Base-by-base conservation (phyloP, 2,329 filamentous ascomycete genomes). In the Penicillium sp. region DNA sequence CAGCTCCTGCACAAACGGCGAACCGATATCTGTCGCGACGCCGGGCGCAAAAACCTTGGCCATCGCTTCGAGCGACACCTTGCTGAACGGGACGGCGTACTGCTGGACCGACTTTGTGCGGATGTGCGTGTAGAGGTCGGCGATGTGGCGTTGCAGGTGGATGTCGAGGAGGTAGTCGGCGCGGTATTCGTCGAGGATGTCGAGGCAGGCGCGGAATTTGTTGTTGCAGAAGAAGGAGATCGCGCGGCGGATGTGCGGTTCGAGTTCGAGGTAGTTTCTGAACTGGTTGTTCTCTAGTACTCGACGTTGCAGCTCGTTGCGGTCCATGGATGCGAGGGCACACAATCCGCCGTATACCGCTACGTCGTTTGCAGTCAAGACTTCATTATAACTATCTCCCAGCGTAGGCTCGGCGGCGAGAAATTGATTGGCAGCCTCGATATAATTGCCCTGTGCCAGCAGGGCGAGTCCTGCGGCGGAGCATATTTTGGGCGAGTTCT, bases 191-290 rank as follows among this genome's bases (percentile, higher is more conserved):
- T 94, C 89, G 0, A 99, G 81, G 35, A 93, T 90, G 47, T 85
- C 82, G 46, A 99, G 79, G 71, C 93, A 97, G 45, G 83, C 83
- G 9, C 89, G 88, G 73, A 97, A 99, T 65, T 95, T 90, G 59
- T 90, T 91, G 63, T 89, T 91, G 64, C 93, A 90, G 75, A 97
- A 99, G 69, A 90, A 87, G 7, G 84, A 84, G 64, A 99, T 89
- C 12, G 94, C 93, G 58, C 92, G 92, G 61, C 94, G 89, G 60
- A 99, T 89, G 66, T 97, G 93, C 3, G 93, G 91, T 73, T 97
- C 94, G 0, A 95, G 81, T 71, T 97, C 94, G 14, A 99, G 82
- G 68, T 94, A 96, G 47, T 83, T 85, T 52, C 94, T 88, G 77
- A 99, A 99, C 11, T 81, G 79, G 33, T 78, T 77, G 67, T 91